A percentile compares a stretch with the other conserved stretches of the same genome.
Evolutionary conservation across 2,329 filamentous ascomycete genomes (phyloP).

Genomic region (Pseudohalonectria lignicola): DNA sequence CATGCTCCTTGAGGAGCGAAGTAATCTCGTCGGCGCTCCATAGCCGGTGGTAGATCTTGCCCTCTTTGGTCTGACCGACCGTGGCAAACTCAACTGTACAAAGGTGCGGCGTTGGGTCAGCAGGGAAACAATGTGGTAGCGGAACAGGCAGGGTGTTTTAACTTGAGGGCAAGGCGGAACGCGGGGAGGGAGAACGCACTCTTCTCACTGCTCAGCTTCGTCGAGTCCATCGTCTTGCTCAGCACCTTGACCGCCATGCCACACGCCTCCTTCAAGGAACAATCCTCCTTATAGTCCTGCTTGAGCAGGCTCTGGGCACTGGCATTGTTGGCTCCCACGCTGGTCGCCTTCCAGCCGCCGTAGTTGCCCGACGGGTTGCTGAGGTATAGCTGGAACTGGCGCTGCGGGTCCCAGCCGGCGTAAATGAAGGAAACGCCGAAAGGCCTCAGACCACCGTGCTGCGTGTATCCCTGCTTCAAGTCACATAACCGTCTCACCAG

Average conservation of each 20-base stretch:
- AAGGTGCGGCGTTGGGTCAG: too few relatives aligned
- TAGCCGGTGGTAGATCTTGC: slow-evolving; percentile 95
- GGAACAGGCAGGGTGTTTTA: not conserved
- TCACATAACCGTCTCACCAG: slow-evolving; percentile 94
- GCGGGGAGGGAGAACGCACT: slow-evolving; percentile 49
- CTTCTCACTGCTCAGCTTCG: slow-evolving; percentile 98
- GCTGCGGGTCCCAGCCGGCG: slow-evolving; percentile 89
- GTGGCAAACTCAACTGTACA: slow-evolving; percentile 91
- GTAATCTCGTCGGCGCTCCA: slow-evolving; percentile 98
- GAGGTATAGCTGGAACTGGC: slow-evolving; percentile 97
- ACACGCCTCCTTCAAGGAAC: slow-evolving; percentile 89
- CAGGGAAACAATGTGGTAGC: slow-evolving; percentile 7
- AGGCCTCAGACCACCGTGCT: slow-evolving; percentile 94
- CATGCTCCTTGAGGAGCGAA: slow-evolving; percentile 86
- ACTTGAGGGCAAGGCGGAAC: not conserved
- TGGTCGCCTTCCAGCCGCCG: slow-evolving; percentile 98
- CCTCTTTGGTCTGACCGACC: slow-evolving; percentile 87
- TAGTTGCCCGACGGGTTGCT: slow-evolving; percentile 99
- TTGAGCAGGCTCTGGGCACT: slow-evolving; percentile 94
- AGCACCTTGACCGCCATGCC: slow-evolving; percentile 96
- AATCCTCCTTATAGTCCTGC: slow-evolving; percentile 99
- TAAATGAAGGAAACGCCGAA: slow-evolving; percentile 99
- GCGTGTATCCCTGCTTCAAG: slow-evolving; percentile 97
- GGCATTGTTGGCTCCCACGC: slow-evolving; percentile 94
- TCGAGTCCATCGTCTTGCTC: slow-evolving; percentile 99